Evolutionary conservation across 805 yeast genomes (phyloP), one percentile per base, ranked within the genome.

Genomic region (Sugiyamaella chiloensis): DNA sequence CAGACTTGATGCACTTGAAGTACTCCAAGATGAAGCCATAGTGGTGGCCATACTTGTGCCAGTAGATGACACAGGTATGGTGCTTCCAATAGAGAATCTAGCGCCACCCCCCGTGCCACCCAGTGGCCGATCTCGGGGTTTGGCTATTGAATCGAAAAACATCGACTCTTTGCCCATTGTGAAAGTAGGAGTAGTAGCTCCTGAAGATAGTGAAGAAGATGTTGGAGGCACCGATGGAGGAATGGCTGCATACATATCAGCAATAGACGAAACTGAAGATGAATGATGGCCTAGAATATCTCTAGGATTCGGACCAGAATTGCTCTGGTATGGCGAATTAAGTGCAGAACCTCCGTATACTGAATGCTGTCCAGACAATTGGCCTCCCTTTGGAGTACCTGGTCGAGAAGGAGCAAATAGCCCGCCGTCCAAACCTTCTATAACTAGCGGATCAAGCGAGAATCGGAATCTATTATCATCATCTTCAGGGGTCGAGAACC

Each of bases 391-490:
- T 24, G 48, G 39, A 23, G 44, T 35, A 29, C 39, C 19, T 7
- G 52, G 51, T 17, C 46, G 42, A 14, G 50, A 47, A 8, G 53
- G 51, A 20, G 41, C 47, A 41, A 52, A 52, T n/a, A 52, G 39
- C 12, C 51, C 53, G 11, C 59, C 50, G 50, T 64, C 53, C 9
- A 73, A 69, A 5, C 76, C 78, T 44, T 76, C 81, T 49, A 72
- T 69, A 0, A 78, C 78, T 48, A 74, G 59, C 2, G 79, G 77
- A 50, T 74, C 76, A 24, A 75, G 63, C 40, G 71, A 60, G 50
- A 75, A 75, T 23, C 61, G 56, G 46, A 64, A 65, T n/a, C 58
- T 54, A 37, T 57, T 53, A 24, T 58, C 52, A 19, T 49, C 46
- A 23, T 51, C 54, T 30, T 47, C 47, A 6, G 51, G 43, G 26